Evolutionary conservation across 768 basidiomycete species (phyloP).

Genomic region (Pisolithus orientalis): DNA sequence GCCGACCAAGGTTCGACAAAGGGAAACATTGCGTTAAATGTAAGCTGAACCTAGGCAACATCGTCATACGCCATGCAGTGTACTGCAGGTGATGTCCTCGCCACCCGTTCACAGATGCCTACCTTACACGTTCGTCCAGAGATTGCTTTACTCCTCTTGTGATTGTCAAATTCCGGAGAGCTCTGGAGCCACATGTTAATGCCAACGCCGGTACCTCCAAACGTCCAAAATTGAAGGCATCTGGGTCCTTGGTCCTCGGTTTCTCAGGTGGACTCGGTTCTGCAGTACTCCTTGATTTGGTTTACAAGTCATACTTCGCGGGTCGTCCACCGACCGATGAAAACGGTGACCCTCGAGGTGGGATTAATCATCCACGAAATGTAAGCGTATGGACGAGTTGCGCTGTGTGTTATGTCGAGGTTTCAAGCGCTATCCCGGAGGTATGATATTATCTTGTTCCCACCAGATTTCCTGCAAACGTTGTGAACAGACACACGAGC

Average conservation of each 20-base stretch:
- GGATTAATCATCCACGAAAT: conserved; percentile 62
- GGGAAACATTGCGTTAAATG: conserved; percentile 69
- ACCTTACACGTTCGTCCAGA: conserved; percentile 25
- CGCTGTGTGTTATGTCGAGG: conserved; percentile 65
- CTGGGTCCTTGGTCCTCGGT: conserved; percentile 61
- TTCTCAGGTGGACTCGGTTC: conserved; percentile 81
- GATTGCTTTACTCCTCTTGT: conserved; percentile 64
- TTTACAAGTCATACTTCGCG: conserved; percentile 53
- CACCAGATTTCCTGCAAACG: conserved; percentile 3
- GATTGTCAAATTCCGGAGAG: conserved; percentile 55
- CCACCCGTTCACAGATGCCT: background rate
- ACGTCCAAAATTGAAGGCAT: conserved; percentile 55
- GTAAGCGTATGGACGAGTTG: conserved; percentile 57
- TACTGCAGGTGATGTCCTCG: conserved; percentile 66
- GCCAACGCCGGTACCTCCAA: conserved; percentile 47
- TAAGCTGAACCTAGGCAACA: conserved; percentile 55
- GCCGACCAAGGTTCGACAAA: conserved; percentile 61
- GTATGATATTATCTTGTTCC: conserved; percentile 34
- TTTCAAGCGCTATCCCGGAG: conserved; percentile 51
- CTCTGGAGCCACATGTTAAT: conserved; percentile 61
- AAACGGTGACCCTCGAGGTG: conserved; percentile 37
- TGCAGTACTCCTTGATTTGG: conserved; percentile 62
- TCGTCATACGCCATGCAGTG: conserved; percentile 73
- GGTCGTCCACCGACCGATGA: conserved; percentile 17
- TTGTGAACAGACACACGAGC: conserved; percentile 43